Conservation (phyloP, 208 protist genomes). For the Leishmania amazonensis region DNA sequence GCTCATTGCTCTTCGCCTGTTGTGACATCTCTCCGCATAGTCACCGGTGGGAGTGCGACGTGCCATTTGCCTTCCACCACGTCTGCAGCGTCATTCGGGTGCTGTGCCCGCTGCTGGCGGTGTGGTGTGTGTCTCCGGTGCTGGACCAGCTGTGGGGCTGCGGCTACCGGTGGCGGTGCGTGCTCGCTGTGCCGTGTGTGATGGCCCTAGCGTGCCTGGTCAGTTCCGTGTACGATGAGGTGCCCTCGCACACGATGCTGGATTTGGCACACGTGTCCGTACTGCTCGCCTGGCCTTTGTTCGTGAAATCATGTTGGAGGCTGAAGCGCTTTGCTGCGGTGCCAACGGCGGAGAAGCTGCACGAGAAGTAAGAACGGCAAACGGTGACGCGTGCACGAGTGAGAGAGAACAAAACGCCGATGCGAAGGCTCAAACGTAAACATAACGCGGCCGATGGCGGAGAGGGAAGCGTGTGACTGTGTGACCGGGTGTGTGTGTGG, state of each 20-base stretch:
- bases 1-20: conserved; percentile 49
- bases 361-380: conserved; percentile 33
- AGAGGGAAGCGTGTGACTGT: background rate
- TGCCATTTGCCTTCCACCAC: conserved; percentile 75
- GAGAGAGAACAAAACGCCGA: background rate
- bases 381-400: background rate
- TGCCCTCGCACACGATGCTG: conserved; percentile 23
- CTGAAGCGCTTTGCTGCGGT: conserved; percentile 33
- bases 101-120: conserved; percentile 50
- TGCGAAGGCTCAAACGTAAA: background rate
- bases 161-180: conserved; percentile 39
- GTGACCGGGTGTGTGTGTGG: background rate
- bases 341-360: conserved; percentile 26
- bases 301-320: conserved; percentile 41
- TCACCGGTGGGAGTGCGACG: conserved; percentile 59
- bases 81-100: conserved; percentile 54
- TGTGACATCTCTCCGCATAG: conserved; percentile 45
- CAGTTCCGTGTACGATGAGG: conserved; percentile 18
- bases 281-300: conserved; percentile 26
- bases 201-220: conserved; percentile 24
- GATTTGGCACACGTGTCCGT: conserved; percentile 21
- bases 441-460: background rate
- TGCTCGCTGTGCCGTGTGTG: conserved; percentile 42
- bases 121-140: conserved; percentile 65
- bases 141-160: conserved; percentile 46